Conservation (phyloP, 106 monocot genomes). For the Dendrobium chrysotoxum region DNA sequence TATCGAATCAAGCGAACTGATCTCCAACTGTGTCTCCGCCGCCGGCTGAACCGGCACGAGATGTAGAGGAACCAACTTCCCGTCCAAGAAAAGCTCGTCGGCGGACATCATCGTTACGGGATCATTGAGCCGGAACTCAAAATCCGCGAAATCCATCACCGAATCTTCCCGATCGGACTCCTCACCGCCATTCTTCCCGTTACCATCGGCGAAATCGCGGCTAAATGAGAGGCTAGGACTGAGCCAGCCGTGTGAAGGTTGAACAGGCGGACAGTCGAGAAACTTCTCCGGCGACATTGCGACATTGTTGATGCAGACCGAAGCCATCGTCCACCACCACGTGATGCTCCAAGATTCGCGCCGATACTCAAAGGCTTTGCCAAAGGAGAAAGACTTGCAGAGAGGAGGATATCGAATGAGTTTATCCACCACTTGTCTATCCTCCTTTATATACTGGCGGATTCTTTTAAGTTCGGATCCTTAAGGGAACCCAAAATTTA, state of each 20-base stretch:
- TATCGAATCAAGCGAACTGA: not conserved
- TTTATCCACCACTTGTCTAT: not conserved
- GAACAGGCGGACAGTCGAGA: not conserved
- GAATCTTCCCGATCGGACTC: not conserved
- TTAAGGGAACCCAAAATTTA: not conserved
- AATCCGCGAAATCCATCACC: slow-evolving; percentile 39
- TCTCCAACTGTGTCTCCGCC: not conserved
- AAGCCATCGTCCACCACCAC: not conserved
- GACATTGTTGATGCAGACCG: slow-evolving; percentile 2
- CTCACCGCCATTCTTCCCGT: not conserved
- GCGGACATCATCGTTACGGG: slow-evolving; percentile 68
- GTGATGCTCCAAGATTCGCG: not conserved
- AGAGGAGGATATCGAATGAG: not conserved
- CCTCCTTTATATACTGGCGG: not conserved
- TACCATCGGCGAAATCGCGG: not conserved
- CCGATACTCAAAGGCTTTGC: not conserved
- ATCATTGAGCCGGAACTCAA: slow-evolving; percentile 74
- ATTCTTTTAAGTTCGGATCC: not conserved
- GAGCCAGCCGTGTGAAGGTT: not conserved
- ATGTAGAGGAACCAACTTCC: slow-evolving; percentile 80
- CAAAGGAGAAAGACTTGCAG: not conserved
- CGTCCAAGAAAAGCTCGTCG: slow-evolving; percentile 83
- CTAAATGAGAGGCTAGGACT: slow-evolving; percentile 4
- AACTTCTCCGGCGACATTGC: slow-evolving; percentile 6
- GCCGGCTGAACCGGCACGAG: slow-evolving; percentile 8